These are phyloP conservation scores for Colletotrichum sidae DNA, from an alignment of 2,329 filamentous ascomycete genomes.

Conservation along the genomic window DNA sequence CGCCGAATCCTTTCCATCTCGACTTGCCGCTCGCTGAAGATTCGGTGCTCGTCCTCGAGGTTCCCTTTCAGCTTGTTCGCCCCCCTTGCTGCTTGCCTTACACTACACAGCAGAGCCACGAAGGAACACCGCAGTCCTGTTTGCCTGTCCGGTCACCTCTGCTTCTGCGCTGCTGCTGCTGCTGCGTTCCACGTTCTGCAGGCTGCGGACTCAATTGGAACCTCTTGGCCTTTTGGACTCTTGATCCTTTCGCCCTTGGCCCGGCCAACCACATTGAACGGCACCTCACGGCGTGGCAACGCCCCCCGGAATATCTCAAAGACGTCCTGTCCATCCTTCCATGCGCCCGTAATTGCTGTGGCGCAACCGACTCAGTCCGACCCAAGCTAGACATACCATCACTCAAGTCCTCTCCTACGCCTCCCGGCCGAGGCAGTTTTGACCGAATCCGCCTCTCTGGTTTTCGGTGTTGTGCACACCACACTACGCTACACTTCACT, in stretches of 20 bases:
- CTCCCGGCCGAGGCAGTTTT: slow-evolving; percentile 30
- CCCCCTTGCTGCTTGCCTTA: not conserved
- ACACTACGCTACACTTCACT: slow-evolving; percentile 15
- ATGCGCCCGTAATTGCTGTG: slow-evolving; percentile 25
- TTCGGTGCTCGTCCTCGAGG: slow-evolving; percentile 18
- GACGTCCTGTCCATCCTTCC: not conserved
- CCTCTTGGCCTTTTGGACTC: slow-evolving; percentile 7
- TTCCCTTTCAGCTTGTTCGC: slow-evolving; percentile 3
- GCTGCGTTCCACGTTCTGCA: slow-evolving; percentile 11
- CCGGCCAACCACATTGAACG: slow-evolving; percentile 18
- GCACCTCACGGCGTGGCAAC: not conserved
- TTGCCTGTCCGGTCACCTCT: not conserved
- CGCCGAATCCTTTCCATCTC: slow-evolving; percentile 15
- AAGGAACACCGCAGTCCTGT: not conserved
- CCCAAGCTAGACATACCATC: too few species aligned
- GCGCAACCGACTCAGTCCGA: slow-evolving; percentile 1
- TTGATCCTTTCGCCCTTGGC: slow-evolving; percentile 6
- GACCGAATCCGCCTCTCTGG: slow-evolving; percentile 6
- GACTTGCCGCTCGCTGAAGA: slow-evolving; percentile 34
- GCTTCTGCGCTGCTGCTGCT: slow-evolving; percentile 3
- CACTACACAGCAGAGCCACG: slow-evolving; percentile 7
- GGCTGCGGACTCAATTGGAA: slow-evolving; percentile 20
- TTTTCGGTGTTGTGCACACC: slow-evolving; percentile 1
- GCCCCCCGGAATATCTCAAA: slow-evolving; percentile 16
- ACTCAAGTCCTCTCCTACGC: too few species aligned